Evolutionary conservation across 2,329 filamentous ascomycete genomes (phyloP), one percentile per base, ranked within the genome.

Genomic region (Ascosphaera apis): DNA sequence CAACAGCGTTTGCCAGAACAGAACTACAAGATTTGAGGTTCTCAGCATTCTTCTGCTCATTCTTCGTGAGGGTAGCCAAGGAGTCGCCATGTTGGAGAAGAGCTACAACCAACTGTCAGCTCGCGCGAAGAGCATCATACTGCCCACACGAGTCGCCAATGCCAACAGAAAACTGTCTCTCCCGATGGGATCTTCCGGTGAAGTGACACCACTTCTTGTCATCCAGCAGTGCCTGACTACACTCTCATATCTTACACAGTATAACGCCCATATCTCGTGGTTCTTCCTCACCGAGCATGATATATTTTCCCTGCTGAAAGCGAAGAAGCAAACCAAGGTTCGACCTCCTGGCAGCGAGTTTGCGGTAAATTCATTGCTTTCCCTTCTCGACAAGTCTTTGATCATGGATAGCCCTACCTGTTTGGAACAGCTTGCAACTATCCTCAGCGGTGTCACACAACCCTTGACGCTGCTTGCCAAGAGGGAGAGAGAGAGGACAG

Each of bases 271-370:
- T 48, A 77, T 95, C 36, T 72, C 83, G 25, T 81, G 76, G 42
- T 79, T 95, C 51, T 98, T 98, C 66, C 58, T 98, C 38, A 91
- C 80, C 0, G 88, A 98, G 53, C 84, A 95, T 48, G 88, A 98
- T 48, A 74, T 77, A 16, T 67, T 69, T 6, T 72, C 73, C 28
- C 72, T 76, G 15, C 65, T 86, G 36, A 95, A 91, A 62, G 68
- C 77, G 30, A 75, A 69, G 40, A 55, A 72, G 15, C 76, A 72
- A 47, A 75, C 77, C 43, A 95, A 93, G 58, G 82, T 81, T 47
- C 95, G 95, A 54, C 69, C 63, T 36, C 88, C 86, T 55, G 86
- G 92, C 44, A 74, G 76, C 45, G 88, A 81, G 51, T 98, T 78
- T 51, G 83, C 91, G 7, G 69, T 98, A 51, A 98, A 98, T 52